Base-by-base conservation (phyloP, 305 asterid genomes). In the Solanum hybrid region DNA sequence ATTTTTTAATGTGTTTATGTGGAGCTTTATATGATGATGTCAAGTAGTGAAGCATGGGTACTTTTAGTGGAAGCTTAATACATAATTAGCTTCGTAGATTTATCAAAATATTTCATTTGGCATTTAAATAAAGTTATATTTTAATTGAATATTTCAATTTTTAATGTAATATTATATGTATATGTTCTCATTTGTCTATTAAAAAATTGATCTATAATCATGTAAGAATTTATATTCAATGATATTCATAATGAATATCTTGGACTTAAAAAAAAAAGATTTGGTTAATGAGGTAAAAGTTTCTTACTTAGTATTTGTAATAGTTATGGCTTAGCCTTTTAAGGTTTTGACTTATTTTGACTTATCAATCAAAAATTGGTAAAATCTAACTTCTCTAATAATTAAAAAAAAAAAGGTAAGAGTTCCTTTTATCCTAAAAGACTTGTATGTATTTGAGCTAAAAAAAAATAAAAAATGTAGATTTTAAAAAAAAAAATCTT, bases 1-100 rank as follows among this genome's bases (percentile, higher is more conserved):
- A 27, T 27, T 27, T 15, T 37, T 82, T 82, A 27, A 42, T 45
- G 73, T 88, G 24, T 87, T 89, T 79, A 90, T 90, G 91, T 77
- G 89, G 66, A 36, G 86, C 76, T 60, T 87, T 36, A 12, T 24
- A 89, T 89, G 90, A 89, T 92, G 86, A 86, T 90, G 24, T 66
- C 86, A 88, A 86, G 90, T 75, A 77, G 82, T 56, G 36, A 90
- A 89, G 89, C 85, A 22, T 51, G 82, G 35, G 77, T 38, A 77
- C 80, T 85, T 76, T 29, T 66, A 86, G 92, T 88, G 89, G 92
- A 85, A 86, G 78, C 31, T 89, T 12, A 26, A 71, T 26, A 71
- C 34, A 69, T 69, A 24, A 13, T 26, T 26, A 26, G 19, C 10
- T 72, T 27, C 10, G 13, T 12, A 26, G 29, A 72, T 27, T 72